Conservation (phyloP, 805 yeast species). For the Wickerhamomyces kurtzmanii region DNA sequence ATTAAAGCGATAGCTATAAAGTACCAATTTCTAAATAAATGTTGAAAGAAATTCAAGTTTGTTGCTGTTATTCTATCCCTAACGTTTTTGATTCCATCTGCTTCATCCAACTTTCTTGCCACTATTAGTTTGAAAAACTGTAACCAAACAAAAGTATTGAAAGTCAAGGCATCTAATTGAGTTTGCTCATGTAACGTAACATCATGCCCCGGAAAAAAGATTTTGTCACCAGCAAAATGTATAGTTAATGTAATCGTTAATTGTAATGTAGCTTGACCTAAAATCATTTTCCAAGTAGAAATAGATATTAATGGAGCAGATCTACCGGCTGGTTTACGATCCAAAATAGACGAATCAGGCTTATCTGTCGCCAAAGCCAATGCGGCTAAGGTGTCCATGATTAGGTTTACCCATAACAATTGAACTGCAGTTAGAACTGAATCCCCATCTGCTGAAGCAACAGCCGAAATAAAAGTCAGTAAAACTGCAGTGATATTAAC, state of each 20-base stretch:
- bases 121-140: constrained; percentile 92
- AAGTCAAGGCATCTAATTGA: constrained; percentile 75
- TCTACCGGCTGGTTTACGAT: constrained; percentile 80
- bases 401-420: constrained; percentile 92
- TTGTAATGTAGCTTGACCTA: constrained; percentile 79
- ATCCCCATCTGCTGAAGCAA: constrained; percentile 64
- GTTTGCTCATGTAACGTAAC: constrained; percentile 34
- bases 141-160: constrained; percentile 95
- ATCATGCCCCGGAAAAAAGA: constrained; percentile 35
- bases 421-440: constrained; percentile 97
- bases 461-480: constrained; percentile 89
- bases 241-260: constrained; percentile 68
- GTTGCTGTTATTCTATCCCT: constrained; percentile 48
- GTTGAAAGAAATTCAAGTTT: constrained; percentile 76
- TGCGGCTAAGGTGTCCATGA: constrained; percentile 98
- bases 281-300: constrained; percentile 98
- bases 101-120: constrained; percentile 85
- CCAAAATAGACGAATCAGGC: constrained; percentile 75
- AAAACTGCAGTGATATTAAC: constrained; percentile 96
- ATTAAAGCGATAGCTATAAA: constrained; percentile 63
- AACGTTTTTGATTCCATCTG: constrained; percentile 51
- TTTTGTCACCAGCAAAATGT: constrained; percentile 64
- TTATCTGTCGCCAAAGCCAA: constrained; percentile 96
- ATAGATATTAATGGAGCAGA: constrained; percentile 69
- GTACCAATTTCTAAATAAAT: constrained; percentile 73